A percentile compares a stretch with the other conserved stretches of the same genome.
These are phyloP conservation scores for Agrocybe praecox DNA, from an alignment of 768 basidiomycete species.

Conservation along the genomic window DNA sequence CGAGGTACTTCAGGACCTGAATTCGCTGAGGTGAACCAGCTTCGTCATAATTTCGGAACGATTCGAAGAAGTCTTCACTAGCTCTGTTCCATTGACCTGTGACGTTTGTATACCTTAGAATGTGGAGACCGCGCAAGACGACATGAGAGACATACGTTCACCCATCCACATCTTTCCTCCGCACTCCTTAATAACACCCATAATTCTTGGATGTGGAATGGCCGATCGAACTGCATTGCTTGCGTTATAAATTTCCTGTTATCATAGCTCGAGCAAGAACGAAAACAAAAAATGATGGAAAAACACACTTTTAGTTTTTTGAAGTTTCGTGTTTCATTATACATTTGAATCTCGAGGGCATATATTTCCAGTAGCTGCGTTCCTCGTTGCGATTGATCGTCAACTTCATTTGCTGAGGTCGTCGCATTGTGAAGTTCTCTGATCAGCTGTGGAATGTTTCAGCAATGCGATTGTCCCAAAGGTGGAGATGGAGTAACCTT, in stretches of 20 bases:
- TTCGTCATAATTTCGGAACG: conserved; percentile 98
- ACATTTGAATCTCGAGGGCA: conserved; percentile 99
- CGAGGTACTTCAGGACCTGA: conserved; percentile 97
- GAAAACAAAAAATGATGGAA: background rate
- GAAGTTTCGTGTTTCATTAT: conserved; percentile 93
- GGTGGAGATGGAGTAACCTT: conserved; percentile 50
- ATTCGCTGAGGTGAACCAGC: conserved; percentile 96
- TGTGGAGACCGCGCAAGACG: background rate
- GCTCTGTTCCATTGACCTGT: conserved; percentile 95
- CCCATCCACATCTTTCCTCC: conserved; percentile 99
- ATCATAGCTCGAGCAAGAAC: background rate
- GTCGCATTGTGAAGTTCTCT: conserved; percentile 75
- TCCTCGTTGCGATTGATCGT: conserved; percentile 89
- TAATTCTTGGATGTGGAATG: conserved; percentile 96
- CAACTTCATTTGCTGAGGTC: conserved; percentile 59
- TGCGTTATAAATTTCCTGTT: conserved; percentile 95
- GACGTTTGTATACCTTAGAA: background rate
- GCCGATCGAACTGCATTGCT: conserved; percentile 91
- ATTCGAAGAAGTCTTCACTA: conserved; percentile 98
- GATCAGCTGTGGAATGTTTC: conserved; percentile 55
- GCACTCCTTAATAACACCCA: conserved; percentile 99
- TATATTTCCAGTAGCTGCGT: conserved; percentile 96
- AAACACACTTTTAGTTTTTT: conserved; percentile 86
- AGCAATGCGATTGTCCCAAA: background rate
- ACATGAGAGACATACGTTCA: conserved; percentile 65